Conservation (phyloP, 2,329 filamentous ascomycete species). For the Pyricularia pennisetigena region DNA sequence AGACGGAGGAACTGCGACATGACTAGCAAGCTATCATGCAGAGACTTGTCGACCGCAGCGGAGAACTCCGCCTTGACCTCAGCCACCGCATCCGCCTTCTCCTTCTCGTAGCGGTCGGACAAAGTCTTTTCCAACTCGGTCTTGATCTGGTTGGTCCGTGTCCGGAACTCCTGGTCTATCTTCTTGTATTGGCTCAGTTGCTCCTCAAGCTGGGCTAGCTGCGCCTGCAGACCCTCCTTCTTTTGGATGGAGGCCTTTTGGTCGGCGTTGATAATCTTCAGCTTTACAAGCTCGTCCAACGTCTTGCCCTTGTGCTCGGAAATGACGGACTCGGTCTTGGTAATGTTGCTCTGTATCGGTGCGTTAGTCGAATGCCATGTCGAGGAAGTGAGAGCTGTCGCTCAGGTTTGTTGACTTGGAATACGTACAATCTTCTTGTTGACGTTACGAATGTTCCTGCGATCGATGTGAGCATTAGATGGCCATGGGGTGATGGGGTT, state of each 20-base stretch:
- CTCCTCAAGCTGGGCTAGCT: conserved; percentile 62
- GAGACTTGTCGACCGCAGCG: conserved; percentile 41
- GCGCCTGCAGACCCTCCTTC: conserved; percentile 61
- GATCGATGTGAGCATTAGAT: conserved; percentile 11
- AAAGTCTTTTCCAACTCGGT: conserved; percentile 49
- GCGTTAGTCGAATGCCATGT: background rate
- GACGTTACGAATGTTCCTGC: conserved; percentile 79
- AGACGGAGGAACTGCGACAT: conserved; percentile 74
- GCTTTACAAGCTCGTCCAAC: conserved; percentile 61
- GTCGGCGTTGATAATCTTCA: conserved; percentile 69
- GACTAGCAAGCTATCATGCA: conserved; percentile 56
- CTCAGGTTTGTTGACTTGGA: conserved; percentile 80
- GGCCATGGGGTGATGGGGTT: background rate
- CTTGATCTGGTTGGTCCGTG: conserved; percentile 47
- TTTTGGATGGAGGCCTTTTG: conserved; percentile 70
- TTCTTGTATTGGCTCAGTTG: conserved; percentile 67
- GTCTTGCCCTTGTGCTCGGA: conserved; percentile 59
- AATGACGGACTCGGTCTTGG: conserved; percentile 62
- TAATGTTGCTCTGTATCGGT: conserved; percentile 48
- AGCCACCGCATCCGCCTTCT: conserved; percentile 41
- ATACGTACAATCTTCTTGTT: conserved; percentile 84
- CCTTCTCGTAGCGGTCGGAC: conserved; percentile 39
- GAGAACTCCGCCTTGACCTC: conserved; percentile 46
- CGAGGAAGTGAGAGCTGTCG: conserved; percentile 9
- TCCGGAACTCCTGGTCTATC: conserved; percentile 62